Evolutionary conservation across 495 filamentous ascomycete species (phyloP), one percentile per base, ranked within the genome.

Genomic region (Penicillium ucsense): DNA sequence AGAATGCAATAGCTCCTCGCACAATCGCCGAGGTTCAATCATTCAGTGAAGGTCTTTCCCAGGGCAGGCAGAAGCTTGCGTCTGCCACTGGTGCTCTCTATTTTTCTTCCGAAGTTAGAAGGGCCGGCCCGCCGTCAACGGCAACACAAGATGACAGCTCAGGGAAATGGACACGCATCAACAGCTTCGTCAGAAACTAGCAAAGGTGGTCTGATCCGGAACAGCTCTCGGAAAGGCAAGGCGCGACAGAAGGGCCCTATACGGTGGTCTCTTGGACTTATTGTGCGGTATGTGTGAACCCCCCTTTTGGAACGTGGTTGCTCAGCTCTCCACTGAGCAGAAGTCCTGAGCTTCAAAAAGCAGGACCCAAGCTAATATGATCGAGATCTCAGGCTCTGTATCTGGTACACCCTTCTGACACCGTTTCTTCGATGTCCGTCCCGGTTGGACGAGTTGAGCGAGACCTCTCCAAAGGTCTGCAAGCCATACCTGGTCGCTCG

Each of bases 351-450:
- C 10, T 32, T 27, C 34, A 27, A 9, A 9, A 35, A 27, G 33
- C 8, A 27, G 12, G 6, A 42, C 35, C 10, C 37, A 1, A 6
- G 8, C 7, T 6, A n/a, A 35, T 11, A 37, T 28, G 32, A 27
- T 10, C 41, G 29, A 9, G 8, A 11, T 27, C 9, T 34, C 32
- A 96, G 91, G 51, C 62, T 95, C 2, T 60, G 83, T 45, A 80
- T 86, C 6, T 99, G 92, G 92, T 95, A 94, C 59, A 73, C 79
- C 2, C 78, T 95, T 42, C 57, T 88, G 46, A 92, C 86, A 4
- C 71, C 89, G 12, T 66, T 89, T 41, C 80, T 99, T 56, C 80
- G 83, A 29, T 99, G 94, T 63, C 94, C 92, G 8, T 73, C 83
- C 20, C 75, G 75, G 9, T 65, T 81, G 43, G 74, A 80, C 12